Percentiles rank a stretch among this genome's conserved stretches.
Evolutionary conservation across 2,329 filamentous ascomycete genomes (phyloP).

Genomic region (Colletotrichum sp.): DNA sequence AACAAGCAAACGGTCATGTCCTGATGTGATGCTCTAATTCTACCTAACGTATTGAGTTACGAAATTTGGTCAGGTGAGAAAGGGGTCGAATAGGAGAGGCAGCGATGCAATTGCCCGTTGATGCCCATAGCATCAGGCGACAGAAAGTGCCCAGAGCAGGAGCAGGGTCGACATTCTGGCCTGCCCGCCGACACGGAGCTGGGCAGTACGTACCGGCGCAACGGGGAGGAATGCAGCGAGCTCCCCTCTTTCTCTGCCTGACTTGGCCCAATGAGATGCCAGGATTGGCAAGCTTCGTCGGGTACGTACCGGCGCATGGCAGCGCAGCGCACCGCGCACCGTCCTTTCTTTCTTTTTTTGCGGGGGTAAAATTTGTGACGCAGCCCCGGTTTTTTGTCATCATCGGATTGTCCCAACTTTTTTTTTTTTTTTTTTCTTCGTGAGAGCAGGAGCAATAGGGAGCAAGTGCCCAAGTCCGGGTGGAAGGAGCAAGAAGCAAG

Average conservation of each 20-base stretch:
- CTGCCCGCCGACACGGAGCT: neutral
- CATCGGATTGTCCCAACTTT: slow-evolving; percentile 7
- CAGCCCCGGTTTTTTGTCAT: slow-evolving; percentile 21
- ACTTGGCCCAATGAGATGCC: neutral
- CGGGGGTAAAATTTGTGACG: slow-evolving; percentile 26
- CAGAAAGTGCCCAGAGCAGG: neutral
- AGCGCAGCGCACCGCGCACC: neutral
- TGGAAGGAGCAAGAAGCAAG: neutral
- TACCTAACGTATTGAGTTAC: neutral
- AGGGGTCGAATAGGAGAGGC: neutral
- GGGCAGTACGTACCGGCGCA: neutral
- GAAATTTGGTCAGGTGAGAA: neutral
- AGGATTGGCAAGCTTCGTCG: neutral
- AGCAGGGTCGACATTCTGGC: neutral
- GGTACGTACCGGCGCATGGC: neutral
- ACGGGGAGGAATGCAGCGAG: neutral
- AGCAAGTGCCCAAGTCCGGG: neutral
- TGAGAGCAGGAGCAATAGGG: neutral
- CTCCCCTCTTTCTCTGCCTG: neutral
- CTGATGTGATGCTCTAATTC: neutral
- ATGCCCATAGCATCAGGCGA: neutral
- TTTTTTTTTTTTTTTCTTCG: neutral
- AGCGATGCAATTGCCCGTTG: neutral
- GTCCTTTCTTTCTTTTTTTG: slow-evolving; percentile 8
- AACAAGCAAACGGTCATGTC: neutral